These are phyloP conservation scores for Leavenworthia alabamica DNA, from an alignment of 345 rosid genomes.

Conservation along the genomic window DNA sequence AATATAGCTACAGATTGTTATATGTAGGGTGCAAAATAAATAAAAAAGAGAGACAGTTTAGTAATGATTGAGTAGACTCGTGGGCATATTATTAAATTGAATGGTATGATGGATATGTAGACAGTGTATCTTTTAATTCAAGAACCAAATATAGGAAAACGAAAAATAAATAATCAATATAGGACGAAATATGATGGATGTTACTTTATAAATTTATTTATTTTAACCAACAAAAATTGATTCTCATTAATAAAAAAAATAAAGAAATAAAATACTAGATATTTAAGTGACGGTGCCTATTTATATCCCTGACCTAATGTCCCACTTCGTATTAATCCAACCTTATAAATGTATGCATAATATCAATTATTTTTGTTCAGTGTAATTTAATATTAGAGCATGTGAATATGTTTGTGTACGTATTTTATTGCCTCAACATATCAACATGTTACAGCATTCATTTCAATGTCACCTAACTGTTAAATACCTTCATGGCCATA, in stretches of 20 bases:
- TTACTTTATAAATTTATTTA: background rate
- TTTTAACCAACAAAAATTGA: background rate
- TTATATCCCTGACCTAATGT: background rate
- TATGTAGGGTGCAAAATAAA: background rate
- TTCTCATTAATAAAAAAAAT: no score
- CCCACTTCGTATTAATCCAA: conserved; percentile 4
- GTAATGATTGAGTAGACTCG: conserved; percentile 23
- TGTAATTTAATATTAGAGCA: no score
- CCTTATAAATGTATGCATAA: background rate
- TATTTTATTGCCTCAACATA: conserved; percentile 4
- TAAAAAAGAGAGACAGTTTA: background rate
- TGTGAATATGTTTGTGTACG: conserved; percentile 17
- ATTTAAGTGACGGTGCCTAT: background rate
- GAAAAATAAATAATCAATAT: background rate
- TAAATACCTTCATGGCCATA: conserved; percentile 20
- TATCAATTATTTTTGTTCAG: no score
- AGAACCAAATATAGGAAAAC: background rate
- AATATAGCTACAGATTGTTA: no score
- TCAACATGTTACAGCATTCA: conserved; percentile 14
- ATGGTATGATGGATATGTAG: conserved; percentile 8
- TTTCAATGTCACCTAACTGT: conserved; percentile 16
- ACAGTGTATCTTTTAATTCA: background rate
- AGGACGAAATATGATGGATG: conserved; percentile 1
- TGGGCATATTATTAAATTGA: conserved; percentile 5
- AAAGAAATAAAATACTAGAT: no score